Conservation (phyloP, 1,284 basidiomycete species). For the Ustilago cynodontis region DNA sequence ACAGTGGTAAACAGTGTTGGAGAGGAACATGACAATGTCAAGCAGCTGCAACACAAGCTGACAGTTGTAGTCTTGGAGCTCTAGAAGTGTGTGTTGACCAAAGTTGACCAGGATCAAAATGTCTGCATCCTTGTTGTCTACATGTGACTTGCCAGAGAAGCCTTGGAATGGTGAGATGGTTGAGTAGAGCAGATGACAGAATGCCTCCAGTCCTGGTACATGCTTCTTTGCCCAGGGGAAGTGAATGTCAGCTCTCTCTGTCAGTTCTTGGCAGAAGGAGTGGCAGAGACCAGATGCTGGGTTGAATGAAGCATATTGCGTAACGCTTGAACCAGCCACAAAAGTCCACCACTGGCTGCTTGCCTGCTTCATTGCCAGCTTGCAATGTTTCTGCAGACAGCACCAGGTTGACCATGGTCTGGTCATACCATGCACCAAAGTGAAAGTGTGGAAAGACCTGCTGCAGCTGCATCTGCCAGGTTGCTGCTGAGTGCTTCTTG, state of each 20-base stretch:
- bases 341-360: too few species aligned
- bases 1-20: background rate
- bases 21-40: conserved; percentile 4
- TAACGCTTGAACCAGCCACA: too few species aligned
- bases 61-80: background rate
- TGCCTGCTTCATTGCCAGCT: too few species aligned
- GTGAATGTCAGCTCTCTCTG: background rate
- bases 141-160: background rate
- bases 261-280: background rate
- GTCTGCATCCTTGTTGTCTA: background rate
- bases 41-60: background rate
- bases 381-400: too few species aligned
- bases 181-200: conserved; percentile 6
- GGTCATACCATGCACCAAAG: too few species aligned
- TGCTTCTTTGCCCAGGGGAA: background rate
- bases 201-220: background rate
- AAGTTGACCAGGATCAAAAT: conserved; percentile 3
- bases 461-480: too few species aligned
- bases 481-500: too few species aligned
- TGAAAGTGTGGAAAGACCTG: too few species aligned
- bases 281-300: background rate
- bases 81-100: background rate
- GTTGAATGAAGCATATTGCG: too few species aligned
- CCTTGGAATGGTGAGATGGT: conserved; percentile 1
- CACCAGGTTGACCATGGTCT: too few species aligned